A percentile compares a stretch with the other conserved stretches of the same genome.
Evolutionary conservation across 495 filamentous ascomycete genomes (phyloP).

Genomic region (Xanthoparmelia taractica): DNA sequence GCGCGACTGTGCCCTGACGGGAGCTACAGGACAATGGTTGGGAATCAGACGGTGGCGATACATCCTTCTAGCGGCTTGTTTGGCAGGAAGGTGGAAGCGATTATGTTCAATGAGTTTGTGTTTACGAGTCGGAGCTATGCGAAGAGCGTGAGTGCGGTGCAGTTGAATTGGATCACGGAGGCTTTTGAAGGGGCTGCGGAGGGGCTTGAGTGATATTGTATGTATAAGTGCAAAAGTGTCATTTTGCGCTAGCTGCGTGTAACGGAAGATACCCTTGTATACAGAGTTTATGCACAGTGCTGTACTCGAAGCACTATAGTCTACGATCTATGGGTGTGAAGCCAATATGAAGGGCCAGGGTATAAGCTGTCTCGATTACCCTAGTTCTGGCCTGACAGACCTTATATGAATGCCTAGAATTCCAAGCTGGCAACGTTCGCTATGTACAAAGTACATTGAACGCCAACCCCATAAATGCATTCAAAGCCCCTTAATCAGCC

Average conservation of each 20-base stretch:
- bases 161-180: conserved; percentile 80
- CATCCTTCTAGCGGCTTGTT: conserved; percentile 83
- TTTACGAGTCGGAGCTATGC: conserved; percentile 90
- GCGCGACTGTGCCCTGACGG: conserved; percentile 76
- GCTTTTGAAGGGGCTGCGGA: conserved; percentile 40
- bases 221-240: not conserved
- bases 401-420: too few relatives aligned
- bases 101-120: conserved; percentile 94
- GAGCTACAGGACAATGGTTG: conserved; percentile 74
- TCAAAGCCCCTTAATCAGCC: not conserved
- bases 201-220: not conserved
- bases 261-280: too few relatives aligned
- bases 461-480: not conserved
- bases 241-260: too few relatives aligned
- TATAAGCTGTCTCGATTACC: too few relatives aligned
- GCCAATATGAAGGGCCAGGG: not conserved
- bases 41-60: conserved; percentile 78
- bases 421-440: not conserved
- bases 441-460: not conserved
- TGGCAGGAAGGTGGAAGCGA: conserved; percentile 82
- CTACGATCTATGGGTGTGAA: not conserved
- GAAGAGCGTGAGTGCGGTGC: conserved; percentile 76
- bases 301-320: not conserved
- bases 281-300: too few relatives aligned
- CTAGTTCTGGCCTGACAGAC: too few relatives aligned